Base-by-base conservation (phyloP, 306 rosid genomes). In the Cucumis melo region DNA sequence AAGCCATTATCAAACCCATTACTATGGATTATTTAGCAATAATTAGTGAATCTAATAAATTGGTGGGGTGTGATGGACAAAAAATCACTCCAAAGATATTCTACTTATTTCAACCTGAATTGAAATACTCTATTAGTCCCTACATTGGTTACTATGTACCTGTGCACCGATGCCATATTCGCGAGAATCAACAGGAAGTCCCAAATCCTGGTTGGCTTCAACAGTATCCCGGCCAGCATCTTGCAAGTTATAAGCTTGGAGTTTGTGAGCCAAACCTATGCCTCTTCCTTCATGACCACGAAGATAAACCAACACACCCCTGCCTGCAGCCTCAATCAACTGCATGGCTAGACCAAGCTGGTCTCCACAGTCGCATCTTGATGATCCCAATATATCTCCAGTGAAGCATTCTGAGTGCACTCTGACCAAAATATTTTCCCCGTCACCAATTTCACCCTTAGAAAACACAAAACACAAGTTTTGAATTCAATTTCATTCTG, bases 241-340 rank as follows among this genome's bases (percentile, higher is more conserved):
- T 70, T 94, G 99, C 74, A 94, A 86, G 81, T 88, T 94, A 80
- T 94, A 94, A 5, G 96, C 99, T 16, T 86, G 95, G 36, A 94
- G 99, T 81, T 94, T 94, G 91, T 92, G 99, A 44, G 96, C 99
- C 78, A 94, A 85, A 75, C 99, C 99, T 36, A 94, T 94, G 21
- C 97, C 99, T n/a, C 97, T 86, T 50, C 99, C 99, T 84, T 94
- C 97, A 13, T 92, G 96, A 76, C 97, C 97, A 0, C 99, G 96
- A 64, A 94, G 95, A 84, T 92, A 94, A 71, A 94, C 85, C 77
- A 94, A 80, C 6, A 94, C 95, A 59, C 99, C 99, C 79, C 93
- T 84, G 19, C 97, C 99, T 72, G 93, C 91, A n/a, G 93, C 95
- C 84, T 94, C 97, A 60, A 94, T 94, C 82, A 92, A 97, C 73